phyloP scores from a whole-genome alignment of 78 protist genomes.

The Planoprotostelium fungivorum region DNA sequence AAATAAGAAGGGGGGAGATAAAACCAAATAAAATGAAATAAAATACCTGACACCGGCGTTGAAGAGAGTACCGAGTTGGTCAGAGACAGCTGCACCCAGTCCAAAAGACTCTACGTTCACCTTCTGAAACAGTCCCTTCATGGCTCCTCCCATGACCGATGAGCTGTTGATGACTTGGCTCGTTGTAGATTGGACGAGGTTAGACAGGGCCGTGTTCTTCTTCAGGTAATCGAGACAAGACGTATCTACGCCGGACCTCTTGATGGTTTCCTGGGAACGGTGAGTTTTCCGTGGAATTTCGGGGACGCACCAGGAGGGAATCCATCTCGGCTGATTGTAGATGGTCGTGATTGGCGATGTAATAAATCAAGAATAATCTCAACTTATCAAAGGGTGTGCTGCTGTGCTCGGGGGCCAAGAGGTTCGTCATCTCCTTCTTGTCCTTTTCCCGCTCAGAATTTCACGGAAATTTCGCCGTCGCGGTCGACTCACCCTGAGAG shows the following conservation, averaged over 20 bases:
- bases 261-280: slow-evolving; percentile 20
- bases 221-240: slow-evolving; percentile 36
- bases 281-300: background rate
- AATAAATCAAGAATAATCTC: slow-evolving; percentile 67
- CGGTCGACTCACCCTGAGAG: slow-evolving; percentile 1
- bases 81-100: background rate
- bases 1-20: too few relatives aligned
- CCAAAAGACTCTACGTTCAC: background rate
- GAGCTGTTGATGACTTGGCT: too few relatives aligned
- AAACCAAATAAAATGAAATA: too few relatives aligned
- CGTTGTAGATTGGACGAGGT: background rate
- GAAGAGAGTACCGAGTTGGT: background rate
- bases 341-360: slow-evolving; percentile 1
- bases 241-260: slow-evolving; percentile 34
- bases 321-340: slow-evolving; percentile 13
- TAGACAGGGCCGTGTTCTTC: slow-evolving; percentile 6
- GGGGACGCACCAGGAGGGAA: background rate
- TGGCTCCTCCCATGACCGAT: too few relatives aligned
- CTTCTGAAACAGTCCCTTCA: background rate
- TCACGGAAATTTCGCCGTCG: background rate
- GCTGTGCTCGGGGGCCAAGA: slow-evolving; percentile 42
- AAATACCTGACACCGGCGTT: background rate
- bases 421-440: slow-evolving; percentile 38
- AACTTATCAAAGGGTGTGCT: slow-evolving; percentile 74
- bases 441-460: background rate